Percentiles rank a stretch among this genome's conserved stretches.
phyloP scores from a whole-genome alignment of 345 rosid species.

The Citrus medica region DNA sequence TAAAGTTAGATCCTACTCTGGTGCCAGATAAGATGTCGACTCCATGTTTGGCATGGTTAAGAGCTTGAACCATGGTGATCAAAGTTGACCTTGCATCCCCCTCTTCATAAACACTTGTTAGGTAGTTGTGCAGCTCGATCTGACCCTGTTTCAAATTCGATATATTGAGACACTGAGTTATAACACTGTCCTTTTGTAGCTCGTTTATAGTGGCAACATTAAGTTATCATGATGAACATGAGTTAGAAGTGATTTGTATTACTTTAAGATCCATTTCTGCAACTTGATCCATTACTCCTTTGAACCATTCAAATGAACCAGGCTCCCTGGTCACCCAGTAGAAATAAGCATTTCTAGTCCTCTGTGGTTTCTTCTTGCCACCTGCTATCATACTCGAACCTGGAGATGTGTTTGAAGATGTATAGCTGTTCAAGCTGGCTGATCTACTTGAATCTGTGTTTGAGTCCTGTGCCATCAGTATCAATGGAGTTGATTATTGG shows the following conservation, averaged over 20 bases:
- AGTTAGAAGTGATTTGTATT: conserved; percentile 12
- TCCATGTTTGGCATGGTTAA: conserved; percentile 94
- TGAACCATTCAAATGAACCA: conserved; percentile 94
- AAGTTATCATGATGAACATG: neutral
- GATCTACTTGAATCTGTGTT: conserved; percentile 63
- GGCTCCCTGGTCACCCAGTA: conserved; percentile 98
- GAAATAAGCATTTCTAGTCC: conserved; percentile 73
- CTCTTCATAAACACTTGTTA: conserved; percentile 97
- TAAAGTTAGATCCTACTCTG: conserved; percentile 43
- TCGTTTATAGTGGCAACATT: neutral
- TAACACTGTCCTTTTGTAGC: neutral
- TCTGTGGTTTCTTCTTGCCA: conserved; percentile 53
- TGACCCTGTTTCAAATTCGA: conserved; percentile 57
- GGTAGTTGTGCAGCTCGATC: conserved; percentile 92
- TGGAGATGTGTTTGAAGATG: conserved; percentile 54
- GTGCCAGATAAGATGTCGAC: conserved; percentile 96
- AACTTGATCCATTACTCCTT: conserved; percentile 93
- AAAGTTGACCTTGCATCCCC: conserved; percentile 96
- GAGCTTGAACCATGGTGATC: conserved; percentile 97
- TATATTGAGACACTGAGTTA: neutral
- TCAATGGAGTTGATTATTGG: neutral
- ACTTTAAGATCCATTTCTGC: conserved; percentile 90
- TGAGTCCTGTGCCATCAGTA: conserved; percentile 39
- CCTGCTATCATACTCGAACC: conserved; percentile 28
- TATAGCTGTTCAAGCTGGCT: conserved; percentile 64